phyloP scores from a whole-genome alignment of 495 filamentous ascomycete species.

The Trichocladium uniseriatum region DNA sequence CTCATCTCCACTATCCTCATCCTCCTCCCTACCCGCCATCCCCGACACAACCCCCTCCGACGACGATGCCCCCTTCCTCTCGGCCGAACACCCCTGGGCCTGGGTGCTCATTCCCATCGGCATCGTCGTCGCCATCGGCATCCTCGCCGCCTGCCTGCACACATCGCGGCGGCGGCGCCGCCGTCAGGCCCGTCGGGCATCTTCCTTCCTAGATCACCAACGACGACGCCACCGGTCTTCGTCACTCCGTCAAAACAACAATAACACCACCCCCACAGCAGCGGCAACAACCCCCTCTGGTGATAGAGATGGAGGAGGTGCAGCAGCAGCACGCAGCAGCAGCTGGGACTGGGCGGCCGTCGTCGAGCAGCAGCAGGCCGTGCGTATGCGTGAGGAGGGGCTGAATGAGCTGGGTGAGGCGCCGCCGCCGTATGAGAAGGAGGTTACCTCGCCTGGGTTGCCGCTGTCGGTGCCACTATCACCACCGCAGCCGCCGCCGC shows the following conservation, averaged over 20 bases:
- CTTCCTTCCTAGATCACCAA: no score
- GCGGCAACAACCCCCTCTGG: no score
- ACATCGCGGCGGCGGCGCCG: constrained; percentile 3
- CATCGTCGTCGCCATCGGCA: constrained; percentile 11
- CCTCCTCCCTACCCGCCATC: neutral
- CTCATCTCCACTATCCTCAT: no score
- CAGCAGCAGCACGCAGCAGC: no score
- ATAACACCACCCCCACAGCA: no score
- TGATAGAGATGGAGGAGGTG: no score
- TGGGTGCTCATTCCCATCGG: constrained; percentile 21
- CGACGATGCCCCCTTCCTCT: neutral
- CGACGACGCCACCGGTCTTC: no score
- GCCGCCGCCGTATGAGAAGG: constrained; percentile 43
- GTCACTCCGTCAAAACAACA: no score
- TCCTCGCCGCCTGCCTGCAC: constrained; percentile 12
- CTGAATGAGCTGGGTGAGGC: constrained; percentile 51
- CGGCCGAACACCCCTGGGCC: constrained; percentile 2
- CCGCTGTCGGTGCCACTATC: no score
- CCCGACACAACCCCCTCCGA: neutral
- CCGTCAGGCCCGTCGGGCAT: no score
- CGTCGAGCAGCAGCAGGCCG: neutral
- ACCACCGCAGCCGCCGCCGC: no score
- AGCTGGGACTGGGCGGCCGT: neutral
- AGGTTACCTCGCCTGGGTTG: neutral
- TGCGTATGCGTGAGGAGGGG: constrained; percentile 32